These are phyloP conservation scores for Syzygium grande DNA, from an alignment of 345 rosid species.

Conservation along the genomic window DNA sequence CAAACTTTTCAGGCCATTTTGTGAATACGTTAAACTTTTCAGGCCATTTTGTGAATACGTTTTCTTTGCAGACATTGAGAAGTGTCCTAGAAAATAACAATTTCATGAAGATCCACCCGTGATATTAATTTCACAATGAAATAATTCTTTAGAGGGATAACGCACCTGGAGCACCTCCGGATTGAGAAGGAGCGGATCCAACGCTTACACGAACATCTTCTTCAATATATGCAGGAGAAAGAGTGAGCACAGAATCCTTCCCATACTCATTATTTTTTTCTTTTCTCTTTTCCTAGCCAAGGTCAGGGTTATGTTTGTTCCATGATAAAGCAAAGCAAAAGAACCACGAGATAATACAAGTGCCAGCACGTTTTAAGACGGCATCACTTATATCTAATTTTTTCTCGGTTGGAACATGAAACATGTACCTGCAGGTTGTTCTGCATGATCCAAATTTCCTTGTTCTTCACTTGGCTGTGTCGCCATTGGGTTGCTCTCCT, in stretches of 20 bases:
- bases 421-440: background rate
- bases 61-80: background rate
- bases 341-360: background rate
- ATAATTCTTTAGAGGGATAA: accelerated
- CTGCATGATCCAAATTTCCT: background rate
- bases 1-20: background rate
- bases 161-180: background rate
- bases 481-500: background rate
- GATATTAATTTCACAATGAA: background rate
- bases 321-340: too few relatives aligned
- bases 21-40: too few relatives aligned
- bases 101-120: background rate
- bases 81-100: background rate
- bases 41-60: accelerated
- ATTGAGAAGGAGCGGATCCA: background rate
- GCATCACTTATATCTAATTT: too few relatives aligned
- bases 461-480: background rate
- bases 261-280: background rate
- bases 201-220: background rate
- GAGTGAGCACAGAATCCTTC: background rate
- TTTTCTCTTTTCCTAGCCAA: background rate
- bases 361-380: background rate
- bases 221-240: background rate
- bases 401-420: too few relatives aligned
- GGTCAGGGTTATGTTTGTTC: too few relatives aligned